Evolutionary conservation across 2,329 filamentous ascomycete species (phyloP).

Genomic region (Fusarium sp.): DNA sequence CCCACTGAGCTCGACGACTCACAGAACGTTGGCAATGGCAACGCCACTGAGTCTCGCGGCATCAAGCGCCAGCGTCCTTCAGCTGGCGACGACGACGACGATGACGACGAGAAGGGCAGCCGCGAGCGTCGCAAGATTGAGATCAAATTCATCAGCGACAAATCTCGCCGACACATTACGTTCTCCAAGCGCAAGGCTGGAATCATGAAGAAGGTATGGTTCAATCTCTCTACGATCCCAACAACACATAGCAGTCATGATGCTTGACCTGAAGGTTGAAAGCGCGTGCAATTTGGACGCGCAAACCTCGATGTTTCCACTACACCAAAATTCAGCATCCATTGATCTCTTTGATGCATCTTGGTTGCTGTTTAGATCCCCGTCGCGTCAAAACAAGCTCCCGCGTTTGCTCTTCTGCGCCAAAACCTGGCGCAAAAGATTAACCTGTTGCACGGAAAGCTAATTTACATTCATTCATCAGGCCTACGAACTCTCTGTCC

Average conservation of each 20-base stretch:
- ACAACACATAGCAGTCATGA: not conserved
- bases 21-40: conserved; percentile 79
- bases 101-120: conserved; percentile 96
- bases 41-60: conserved; percentile 77
- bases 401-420: not conserved
- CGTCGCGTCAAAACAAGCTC: conserved; percentile 20
- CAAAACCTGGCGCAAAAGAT: not conserved
- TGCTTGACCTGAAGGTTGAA: not conserved
- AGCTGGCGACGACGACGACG: conserved; percentile 91
- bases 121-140: conserved; percentile 99
- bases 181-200: conserved; percentile 99
- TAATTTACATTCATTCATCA: conserved; percentile 51
- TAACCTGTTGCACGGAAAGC: conserved; percentile 8
- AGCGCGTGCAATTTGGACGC: conserved; percentile 1
- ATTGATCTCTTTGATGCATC: not conserved
- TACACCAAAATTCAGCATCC: not conserved
- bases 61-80: conserved; percentile 89
- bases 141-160: conserved; percentile 99
- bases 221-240: not conserved
- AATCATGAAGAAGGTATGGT: conserved; percentile 99
- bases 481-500: conserved; percentile 97
- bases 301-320: not conserved
- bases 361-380: not conserved
- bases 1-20: conserved; percentile 78
- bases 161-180: conserved; percentile 98